Conservation (phyloP, 148 eudicot species). For the Rhododendron ferrugineum region DNA sequence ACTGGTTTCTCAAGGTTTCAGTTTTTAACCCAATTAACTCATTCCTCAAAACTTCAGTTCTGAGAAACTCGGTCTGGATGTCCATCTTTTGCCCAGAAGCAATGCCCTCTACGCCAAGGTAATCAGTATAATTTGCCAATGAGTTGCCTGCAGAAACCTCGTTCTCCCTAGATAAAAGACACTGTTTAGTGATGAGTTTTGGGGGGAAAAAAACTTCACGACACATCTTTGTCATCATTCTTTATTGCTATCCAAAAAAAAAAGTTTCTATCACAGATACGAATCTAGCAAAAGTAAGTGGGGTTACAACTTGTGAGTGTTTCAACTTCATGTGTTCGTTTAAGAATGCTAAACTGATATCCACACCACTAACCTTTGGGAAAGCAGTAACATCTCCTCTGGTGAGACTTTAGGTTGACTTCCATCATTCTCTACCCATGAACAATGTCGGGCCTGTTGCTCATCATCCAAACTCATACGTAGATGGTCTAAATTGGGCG, state of each 20-base stretch:
- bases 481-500: conserved; percentile 11
- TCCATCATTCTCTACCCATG: conserved; percentile 28
- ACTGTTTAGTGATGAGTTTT: neutral
- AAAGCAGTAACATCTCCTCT: conserved; percentile 22
- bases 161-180: conserved; percentile 5
- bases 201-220: neutral
- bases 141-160: conserved; percentile 11
- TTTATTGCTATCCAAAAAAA: neutral
- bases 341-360: neutral
- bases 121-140: conserved; percentile 8
- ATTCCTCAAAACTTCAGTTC: conserved; percentile 13
- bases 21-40: conserved; percentile 10
- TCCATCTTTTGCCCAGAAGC: neutral
- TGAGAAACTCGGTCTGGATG: neutral
- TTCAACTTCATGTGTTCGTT: neutral
- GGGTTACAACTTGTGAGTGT: neutral
- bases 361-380: conserved; percentile 30
- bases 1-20: conserved; percentile 7
- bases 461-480: conserved; percentile 7
- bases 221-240: neutral
- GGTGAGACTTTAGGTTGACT: conserved; percentile 14
- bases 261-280: neutral
- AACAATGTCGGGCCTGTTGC: conserved; percentile 29
- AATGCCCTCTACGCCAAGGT: conserved; percentile 4
- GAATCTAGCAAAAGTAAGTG: neutral